Base-by-base conservation (phyloP, 495 filamentous ascomycete species). In the Xylaria cubensis region DNA sequence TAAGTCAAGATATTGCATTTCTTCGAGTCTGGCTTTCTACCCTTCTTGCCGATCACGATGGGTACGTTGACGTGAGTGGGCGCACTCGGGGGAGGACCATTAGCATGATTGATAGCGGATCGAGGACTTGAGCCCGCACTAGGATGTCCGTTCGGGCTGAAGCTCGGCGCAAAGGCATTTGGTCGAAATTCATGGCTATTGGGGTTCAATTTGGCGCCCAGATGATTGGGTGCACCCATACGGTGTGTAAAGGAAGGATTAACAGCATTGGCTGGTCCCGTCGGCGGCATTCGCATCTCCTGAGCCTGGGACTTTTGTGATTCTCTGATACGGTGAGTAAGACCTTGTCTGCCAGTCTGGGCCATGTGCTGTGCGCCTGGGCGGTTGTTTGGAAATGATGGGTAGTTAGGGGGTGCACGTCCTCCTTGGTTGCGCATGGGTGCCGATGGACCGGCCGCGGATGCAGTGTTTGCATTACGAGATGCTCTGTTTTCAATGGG, bases 141-240 rank as follows among this genome's bases (percentile, higher is more conserved):
- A 62, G 85, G 87, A 72, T 85, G 80, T 48, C 85, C 87, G 74
- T 85, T 87, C n/a, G 93, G 94, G 71, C 88, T 93, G 81, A 97
- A 97, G 0, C 91, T 84, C 56, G 85, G 90, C 4, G 94, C 94
- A 50, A 91, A 90, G 10, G 93, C 89, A 75, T 90, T 95, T 4
- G 94, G 94, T 73, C 91, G 89, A 82, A 97, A 97, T 76, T 97
- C 94, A 75, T 90, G 86, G 41, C 92, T 94, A 63, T 89, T 90
- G 2, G 92, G 93, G 74, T 97, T 97, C 82, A 97, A 88, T 78
- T 93, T 92, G 34, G 85, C 86, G 12, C 88, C 87, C 56, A 86
- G 82, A 66, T 81, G 84, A 21, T 86, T 83, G 19, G 81, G 75
- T 12, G 81, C 77, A 32, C 84, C 84, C 29, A 84, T 81, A 17